Conservation (phyloP, 257 asterid species). For the Nyctanthes arbortristis region DNA sequence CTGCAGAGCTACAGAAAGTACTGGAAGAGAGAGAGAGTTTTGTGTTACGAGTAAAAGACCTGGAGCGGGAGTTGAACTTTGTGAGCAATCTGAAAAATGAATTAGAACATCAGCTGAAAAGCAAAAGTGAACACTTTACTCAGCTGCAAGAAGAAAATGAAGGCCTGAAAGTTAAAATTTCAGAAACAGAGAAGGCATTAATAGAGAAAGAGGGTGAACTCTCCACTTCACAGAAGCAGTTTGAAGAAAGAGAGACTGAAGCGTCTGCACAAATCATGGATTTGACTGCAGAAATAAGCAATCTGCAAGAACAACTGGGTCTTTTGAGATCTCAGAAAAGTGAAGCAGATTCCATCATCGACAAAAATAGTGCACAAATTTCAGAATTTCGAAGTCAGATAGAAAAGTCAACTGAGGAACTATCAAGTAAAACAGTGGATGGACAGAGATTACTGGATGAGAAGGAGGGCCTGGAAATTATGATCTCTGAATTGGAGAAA, state of each 20-base stretch:
- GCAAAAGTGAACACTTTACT: slow-evolving; percentile 39
- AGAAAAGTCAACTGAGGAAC: slow-evolving; percentile 33
- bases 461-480: slow-evolving; percentile 41
- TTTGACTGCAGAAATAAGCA: slow-evolving; percentile 6
- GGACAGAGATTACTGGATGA: slow-evolving; percentile 42
- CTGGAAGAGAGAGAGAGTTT: slow-evolving; percentile 43
- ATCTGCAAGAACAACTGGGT: not conserved
- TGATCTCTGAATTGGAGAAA: slow-evolving; percentile 44
- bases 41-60: slow-evolving; percentile 31
- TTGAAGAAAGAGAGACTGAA: slow-evolving; percentile 29
- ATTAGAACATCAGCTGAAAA: slow-evolving; percentile 50
- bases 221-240: slow-evolving; percentile 22
- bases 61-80: slow-evolving; percentile 33
- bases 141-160: slow-evolving; percentile 35
- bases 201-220: slow-evolving; percentile 21
- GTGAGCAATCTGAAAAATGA: slow-evolving; percentile 41
- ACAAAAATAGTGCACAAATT: slow-evolving; percentile 16
- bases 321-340: not conserved
- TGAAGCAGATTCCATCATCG: not conserved
- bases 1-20: slow-evolving; percentile 31
- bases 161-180: slow-evolving; percentile 28
- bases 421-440: slow-evolving; percentile 20
- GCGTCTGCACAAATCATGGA: not conserved
- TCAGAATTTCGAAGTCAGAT: slow-evolving; percentile 29
- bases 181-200: not conserved